Conservation (phyloP, 2,329 filamentous ascomycete species). For the Fusarium metavorans region DNA sequence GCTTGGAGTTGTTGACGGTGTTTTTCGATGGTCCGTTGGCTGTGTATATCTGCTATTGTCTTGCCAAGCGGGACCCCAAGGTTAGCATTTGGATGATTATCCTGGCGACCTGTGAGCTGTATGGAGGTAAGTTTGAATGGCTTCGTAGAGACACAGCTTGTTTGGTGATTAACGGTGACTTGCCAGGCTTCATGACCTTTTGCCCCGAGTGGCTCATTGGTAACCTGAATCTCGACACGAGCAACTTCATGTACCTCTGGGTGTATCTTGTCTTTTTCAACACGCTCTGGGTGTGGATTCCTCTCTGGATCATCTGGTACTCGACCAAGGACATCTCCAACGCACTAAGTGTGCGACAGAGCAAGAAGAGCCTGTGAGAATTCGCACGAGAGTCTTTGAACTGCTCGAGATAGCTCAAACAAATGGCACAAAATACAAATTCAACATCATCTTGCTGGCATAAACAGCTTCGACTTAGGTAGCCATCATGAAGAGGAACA, state of each 20-base stretch:
- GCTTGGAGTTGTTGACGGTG: conserved; percentile 75
- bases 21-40: conserved; percentile 72
- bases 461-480: not conserved
- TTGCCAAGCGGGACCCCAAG: conserved; percentile 65
- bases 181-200: conserved; percentile 76
- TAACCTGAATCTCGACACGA: conserved; percentile 71
- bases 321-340: conserved; percentile 66
- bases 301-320: conserved; percentile 69
- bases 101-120: conserved; percentile 74
- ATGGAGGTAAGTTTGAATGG: conserved; percentile 64
- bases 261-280: conserved; percentile 78
- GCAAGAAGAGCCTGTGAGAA: conserved; percentile 47
- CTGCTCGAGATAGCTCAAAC: not conserved
- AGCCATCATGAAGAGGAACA: not conserved
- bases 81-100: conserved; percentile 73
- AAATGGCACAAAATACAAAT: not conserved
- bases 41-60: conserved; percentile 69
- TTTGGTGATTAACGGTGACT: not conserved
- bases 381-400: not conserved
- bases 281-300: conserved; percentile 74
- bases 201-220: conserved; percentile 76
- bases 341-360: conserved; percentile 57
- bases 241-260: conserved; percentile 77
- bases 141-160: not conserved
- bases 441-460: not conserved